phyloP scores from a whole-genome alignment of 1,139 yeast genomes.

The Scheffersomyces lignicola region DNA sequence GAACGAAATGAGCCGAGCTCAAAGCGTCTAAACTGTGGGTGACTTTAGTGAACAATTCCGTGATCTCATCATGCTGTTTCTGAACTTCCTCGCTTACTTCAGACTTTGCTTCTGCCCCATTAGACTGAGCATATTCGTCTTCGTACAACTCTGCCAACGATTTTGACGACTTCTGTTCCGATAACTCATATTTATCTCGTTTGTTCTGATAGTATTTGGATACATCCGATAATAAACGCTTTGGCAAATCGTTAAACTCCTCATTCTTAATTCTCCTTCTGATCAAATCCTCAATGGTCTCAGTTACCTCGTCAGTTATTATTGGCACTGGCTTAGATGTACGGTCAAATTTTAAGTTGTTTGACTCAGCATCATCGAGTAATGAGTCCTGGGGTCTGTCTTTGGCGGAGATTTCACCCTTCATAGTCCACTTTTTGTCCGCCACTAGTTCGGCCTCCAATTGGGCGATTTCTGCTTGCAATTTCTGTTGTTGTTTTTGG shows the following conservation, averaged over 20 bases:
- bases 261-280: slow-evolving; percentile 72
- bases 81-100: slow-evolving; percentile 61
- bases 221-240: slow-evolving; percentile 64
- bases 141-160: slow-evolving; percentile 93
- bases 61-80: slow-evolving; percentile 76
- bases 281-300: slow-evolving; percentile 83
- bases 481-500: slow-evolving; percentile 77
- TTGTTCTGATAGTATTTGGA: slow-evolving; percentile 49
- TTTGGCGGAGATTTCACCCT: slow-evolving; percentile 83
- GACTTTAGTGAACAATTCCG: slow-evolving; percentile 60
- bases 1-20: slow-evolving; percentile 90
- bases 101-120: slow-evolving; percentile 33
- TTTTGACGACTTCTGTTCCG: slow-evolving; percentile 81
- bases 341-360: slow-evolving; percentile 44
- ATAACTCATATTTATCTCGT: slow-evolving; percentile 59
- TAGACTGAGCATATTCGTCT: slow-evolving; percentile 63
- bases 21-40: slow-evolving; percentile 80
- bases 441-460: slow-evolving; percentile 87
- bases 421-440: slow-evolving; percentile 90
- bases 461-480: slow-evolving; percentile 73
- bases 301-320: slow-evolving; percentile 85
- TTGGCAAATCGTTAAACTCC: slow-evolving; percentile 83
- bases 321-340: slow-evolving; percentile 72
- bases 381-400: slow-evolving; percentile 86
- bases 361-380: slow-evolving; percentile 40